These are phyloP conservation scores for Dendrobium catenatum DNA, from an alignment of 106 monocot genomes.

Conservation along the genomic window DNA sequence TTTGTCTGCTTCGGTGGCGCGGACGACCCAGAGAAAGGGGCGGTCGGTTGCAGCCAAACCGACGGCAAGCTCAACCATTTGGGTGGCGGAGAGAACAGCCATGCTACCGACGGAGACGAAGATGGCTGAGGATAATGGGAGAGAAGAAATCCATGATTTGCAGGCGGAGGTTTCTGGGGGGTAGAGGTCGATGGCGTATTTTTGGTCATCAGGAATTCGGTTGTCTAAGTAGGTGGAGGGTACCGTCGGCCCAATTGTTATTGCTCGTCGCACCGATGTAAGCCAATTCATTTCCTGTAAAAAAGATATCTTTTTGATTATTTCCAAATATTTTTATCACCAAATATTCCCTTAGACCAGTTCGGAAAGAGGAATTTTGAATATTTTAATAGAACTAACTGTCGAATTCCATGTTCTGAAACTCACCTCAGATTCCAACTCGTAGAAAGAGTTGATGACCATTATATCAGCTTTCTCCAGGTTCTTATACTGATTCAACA, in stretches of 20 bases:
- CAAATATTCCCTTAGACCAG: too few relatives aligned
- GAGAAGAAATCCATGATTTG: conserved; percentile 22
- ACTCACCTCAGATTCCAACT: conserved; percentile 29
- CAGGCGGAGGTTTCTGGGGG: conserved; percentile 19
- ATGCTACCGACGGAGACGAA: conserved; percentile 26
- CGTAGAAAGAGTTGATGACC: conserved; percentile 51
- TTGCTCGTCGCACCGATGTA: conserved; percentile 7
- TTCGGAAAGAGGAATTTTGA: too few relatives aligned
- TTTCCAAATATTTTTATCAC: too few relatives aligned
- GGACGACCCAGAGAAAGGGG: conserved; percentile 21
- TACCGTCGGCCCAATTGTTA: conserved; percentile 30
- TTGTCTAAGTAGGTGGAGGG: conserved; percentile 11
- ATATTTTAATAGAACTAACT: too few relatives aligned
- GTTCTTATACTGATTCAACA: conserved; percentile 34
- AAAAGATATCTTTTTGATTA: not conserved
- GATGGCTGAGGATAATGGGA: conserved; percentile 12
- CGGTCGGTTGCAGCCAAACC: conserved; percentile 2
- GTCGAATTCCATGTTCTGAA: too few relatives aligned
- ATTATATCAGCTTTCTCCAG: conserved; percentile 31
- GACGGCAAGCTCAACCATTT: conserved; percentile 13
- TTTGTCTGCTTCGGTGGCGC: conserved; percentile 1
- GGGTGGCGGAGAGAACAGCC: not conserved
- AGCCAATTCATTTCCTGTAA: conserved; percentile 19
- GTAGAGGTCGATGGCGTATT: conserved; percentile 27
- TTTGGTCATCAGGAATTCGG: conserved; percentile 13